Conservation (phyloP, 108 stramenopile species). For the Fistulifera pelliculosa region DNA sequence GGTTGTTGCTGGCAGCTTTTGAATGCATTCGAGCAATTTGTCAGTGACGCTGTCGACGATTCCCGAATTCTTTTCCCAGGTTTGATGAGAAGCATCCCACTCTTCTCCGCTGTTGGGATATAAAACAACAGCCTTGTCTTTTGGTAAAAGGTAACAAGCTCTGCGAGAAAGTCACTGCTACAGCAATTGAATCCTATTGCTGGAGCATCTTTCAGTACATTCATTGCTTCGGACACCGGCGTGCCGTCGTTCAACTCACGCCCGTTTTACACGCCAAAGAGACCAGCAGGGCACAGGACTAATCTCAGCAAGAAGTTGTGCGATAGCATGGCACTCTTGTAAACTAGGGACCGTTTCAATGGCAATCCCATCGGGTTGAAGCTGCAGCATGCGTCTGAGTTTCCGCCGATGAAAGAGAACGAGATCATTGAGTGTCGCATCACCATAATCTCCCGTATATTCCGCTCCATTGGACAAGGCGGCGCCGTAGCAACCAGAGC, state of each 20-base stretch:
- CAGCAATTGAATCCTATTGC: conserved; percentile 52
- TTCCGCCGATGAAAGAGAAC: conserved; percentile 39
- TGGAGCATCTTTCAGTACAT: conserved; percentile 17
- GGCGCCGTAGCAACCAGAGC: conserved; percentile 44
- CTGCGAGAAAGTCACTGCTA: conserved; percentile 17
- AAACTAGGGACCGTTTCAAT: conserved; percentile 50
- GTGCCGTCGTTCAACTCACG: conserved; percentile 44
- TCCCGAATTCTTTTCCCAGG: conserved; percentile 40
- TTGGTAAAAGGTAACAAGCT: conserved; percentile 7
- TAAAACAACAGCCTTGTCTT: conserved; percentile 15
- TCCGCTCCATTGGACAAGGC: conserved; percentile 52
- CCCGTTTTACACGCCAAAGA: conserved; percentile 44
- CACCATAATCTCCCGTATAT: conserved; percentile 44
- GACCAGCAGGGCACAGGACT: conserved; percentile 24
- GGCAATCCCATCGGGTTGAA: conserved; percentile 40
- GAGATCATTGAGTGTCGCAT: conserved; percentile 7
- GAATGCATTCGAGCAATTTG: conserved; percentile 22
- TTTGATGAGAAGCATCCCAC: conserved; percentile 41
- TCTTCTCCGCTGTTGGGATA: conserved; percentile 59
- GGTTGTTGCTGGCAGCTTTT: conserved; percentile 16
- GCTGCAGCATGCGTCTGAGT: conserved; percentile 1
- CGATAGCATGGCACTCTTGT: conserved; percentile 17
- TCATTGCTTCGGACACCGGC: conserved; percentile 24
- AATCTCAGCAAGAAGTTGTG: conserved; percentile 5
- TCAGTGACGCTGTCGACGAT: conserved; percentile 10